Percentiles rank a stretch among this genome's conserved stretches.
These are phyloP conservation scores for Polygonum maritimum DNA, from an alignment of 148 eudicot genomes.

Conservation along the genomic window DNA sequence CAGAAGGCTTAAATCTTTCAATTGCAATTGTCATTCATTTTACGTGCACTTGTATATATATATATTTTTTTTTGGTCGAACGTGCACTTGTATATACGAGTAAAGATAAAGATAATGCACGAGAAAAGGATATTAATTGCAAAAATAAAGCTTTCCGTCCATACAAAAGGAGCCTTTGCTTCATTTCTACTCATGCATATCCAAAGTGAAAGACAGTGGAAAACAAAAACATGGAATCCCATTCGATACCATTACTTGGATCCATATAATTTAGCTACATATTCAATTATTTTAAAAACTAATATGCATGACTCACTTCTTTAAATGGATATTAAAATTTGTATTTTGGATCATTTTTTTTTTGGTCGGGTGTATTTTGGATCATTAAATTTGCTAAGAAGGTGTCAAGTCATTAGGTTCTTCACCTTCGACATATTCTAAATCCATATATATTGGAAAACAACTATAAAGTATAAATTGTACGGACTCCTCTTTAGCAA, in stretches of 20 bases:
- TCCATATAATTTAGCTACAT: neutral
- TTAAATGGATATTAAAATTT: neutral
- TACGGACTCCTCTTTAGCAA: slow-evolving; percentile 3
- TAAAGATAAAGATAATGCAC: neutral
- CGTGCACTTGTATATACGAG: too few relatives aligned
- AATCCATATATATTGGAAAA: slow-evolving; percentile 9
- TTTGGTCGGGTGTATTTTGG: too few relatives aligned
- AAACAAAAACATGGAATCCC: neutral
- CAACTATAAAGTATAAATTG: neutral
- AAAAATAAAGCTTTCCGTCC: slow-evolving; percentile 7
- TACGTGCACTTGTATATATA: too few relatives aligned
- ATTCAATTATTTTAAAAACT: neutral
- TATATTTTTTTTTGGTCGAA: too few relatives aligned
- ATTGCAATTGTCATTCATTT: too few relatives aligned
- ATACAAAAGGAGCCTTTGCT: slow-evolving; percentile 10
- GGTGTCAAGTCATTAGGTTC: neutral
- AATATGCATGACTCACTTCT: neutral
- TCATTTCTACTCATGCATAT: slow-evolving; percentile 9
- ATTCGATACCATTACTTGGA: slow-evolving; percentile 5
- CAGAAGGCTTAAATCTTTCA: too few relatives aligned
- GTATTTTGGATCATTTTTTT: neutral
- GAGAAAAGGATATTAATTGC: neutral
- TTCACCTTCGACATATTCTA: slow-evolving; percentile 1
- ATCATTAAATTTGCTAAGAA: neutral
- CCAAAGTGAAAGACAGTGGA: slow-evolving; percentile 4